Evolutionary conservation across 768 basidiomycete genomes (phyloP).

Genomic region (Amanita subjunquillea): DNA sequence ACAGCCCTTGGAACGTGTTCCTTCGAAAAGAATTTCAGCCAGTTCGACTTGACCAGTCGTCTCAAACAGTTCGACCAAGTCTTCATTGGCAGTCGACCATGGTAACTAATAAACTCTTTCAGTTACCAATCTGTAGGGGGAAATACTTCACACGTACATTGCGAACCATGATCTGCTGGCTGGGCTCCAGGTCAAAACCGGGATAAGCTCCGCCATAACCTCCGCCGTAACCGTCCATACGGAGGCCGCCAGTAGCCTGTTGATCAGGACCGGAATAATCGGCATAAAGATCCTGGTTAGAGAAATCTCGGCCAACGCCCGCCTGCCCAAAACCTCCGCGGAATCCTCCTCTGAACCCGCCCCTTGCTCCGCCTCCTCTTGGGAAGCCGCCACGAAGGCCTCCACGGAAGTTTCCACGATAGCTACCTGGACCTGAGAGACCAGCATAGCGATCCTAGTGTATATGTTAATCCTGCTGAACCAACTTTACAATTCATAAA

Average conservation of each 20-base stretch:
- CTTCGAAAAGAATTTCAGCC: conserved; percentile 92
- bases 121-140: neutral
- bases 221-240: conserved; percentile 27
- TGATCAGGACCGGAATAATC: conserved; percentile 89
- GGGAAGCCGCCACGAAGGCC: conserved; percentile 39
- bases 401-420: conserved; percentile 51
- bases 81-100: conserved; percentile 99
- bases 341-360: conserved; percentile 43
- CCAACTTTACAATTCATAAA: neutral
- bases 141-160: conserved; percentile 60
- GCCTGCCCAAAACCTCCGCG: conserved; percentile 33
- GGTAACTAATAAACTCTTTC: conserved; percentile 51
- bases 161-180: conserved; percentile 96
- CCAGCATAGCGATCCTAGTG: conserved; percentile 81
- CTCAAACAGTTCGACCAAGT: conserved; percentile 95
- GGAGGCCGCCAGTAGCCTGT: conserved; percentile 32
- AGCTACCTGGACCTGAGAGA: conserved; percentile 59
- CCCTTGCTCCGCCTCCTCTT: conserved; percentile 14
- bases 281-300: conserved; percentile 83
- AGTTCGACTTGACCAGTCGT: conserved; percentile 93
- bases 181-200: conserved; percentile 66
- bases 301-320: conserved; percentile 65
- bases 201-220: conserved; percentile 20
- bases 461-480: neutral
- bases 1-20: conserved; percentile 85